Conservation (phyloP, 495 filamentous ascomycete genomes). For the Amorphotheca resinae region DNA sequence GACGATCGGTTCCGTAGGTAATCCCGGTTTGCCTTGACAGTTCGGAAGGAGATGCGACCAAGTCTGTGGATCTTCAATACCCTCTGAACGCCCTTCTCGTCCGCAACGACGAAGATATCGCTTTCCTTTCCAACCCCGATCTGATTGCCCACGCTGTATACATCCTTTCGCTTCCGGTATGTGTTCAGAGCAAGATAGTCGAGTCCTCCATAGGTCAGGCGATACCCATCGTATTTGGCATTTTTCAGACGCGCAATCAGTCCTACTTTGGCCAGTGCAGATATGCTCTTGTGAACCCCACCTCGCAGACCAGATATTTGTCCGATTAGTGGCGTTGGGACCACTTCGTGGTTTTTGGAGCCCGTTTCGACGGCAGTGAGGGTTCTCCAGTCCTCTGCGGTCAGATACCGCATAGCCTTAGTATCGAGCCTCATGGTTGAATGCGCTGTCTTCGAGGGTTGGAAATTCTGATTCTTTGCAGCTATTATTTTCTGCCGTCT, state of each 20-base stretch:
- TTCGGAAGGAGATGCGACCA: slow-evolving; percentile 91
- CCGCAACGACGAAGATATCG: slow-evolving; percentile 87
- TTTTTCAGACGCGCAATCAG: slow-evolving; percentile 90
- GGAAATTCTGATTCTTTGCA: slow-evolving; percentile 3
- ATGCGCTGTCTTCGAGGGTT: slow-evolving; percentile 4
- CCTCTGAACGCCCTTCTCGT: slow-evolving; percentile 46
- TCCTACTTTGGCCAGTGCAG: slow-evolving; percentile 79
- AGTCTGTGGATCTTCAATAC: slow-evolving; percentile 91
- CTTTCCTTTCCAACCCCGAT: slow-evolving; percentile 96
- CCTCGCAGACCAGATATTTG: slow-evolving; percentile 71
- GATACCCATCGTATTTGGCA: slow-evolving; percentile 95
- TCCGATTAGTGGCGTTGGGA: slow-evolving; percentile 79
- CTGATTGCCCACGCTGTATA: slow-evolving; percentile 89
- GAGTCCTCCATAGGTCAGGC: slow-evolving; percentile 89
- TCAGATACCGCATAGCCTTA: slow-evolving; percentile 80
- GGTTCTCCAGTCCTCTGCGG: slow-evolving; percentile 86
- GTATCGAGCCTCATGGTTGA: slow-evolving; percentile 83
- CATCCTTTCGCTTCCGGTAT: slow-evolving; percentile 58
- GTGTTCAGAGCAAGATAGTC: slow-evolving; percentile 93
- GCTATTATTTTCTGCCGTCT: slow-evolving; percentile 13
- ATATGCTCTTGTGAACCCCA: slow-evolving; percentile 80
- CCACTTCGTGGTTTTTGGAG: slow-evolving; percentile 91
- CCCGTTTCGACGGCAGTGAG: slow-evolving; percentile 88
- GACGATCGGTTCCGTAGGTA: slow-evolving; percentile 74
- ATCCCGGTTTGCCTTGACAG: slow-evolving; percentile 89